Conservation (phyloP, 805 yeast species). For the Limtongia smithiae region DNA sequence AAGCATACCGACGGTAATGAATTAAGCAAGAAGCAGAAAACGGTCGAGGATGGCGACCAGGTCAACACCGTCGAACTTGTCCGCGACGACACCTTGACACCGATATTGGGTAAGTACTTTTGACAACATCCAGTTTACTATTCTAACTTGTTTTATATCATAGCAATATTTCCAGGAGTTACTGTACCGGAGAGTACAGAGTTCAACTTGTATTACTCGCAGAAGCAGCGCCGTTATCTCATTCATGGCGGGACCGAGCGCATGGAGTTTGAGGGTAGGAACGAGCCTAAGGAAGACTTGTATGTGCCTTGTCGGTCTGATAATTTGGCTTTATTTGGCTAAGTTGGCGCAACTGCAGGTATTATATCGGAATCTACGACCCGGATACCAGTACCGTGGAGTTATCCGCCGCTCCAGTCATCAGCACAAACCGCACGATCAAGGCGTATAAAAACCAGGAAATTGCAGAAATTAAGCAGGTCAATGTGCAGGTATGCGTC, state of each 20-base stretch:
- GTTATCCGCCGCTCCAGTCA: constrained; percentile 59
- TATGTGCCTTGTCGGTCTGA: constrained; percentile 3
- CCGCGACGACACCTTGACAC: constrained; percentile 11
- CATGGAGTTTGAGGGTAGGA: constrained; percentile 66
- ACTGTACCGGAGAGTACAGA: constrained; percentile 54
- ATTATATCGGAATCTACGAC: constrained; percentile 72
- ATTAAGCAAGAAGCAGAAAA: too few species aligned
- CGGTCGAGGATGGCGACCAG: constrained; percentile 1
- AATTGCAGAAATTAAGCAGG: constrained; percentile 64
- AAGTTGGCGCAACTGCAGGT: too few species aligned
- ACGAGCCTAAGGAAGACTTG: constrained; percentile 39
- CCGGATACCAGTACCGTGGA: constrained; percentile 61
- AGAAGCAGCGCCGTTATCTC: constrained; percentile 42
- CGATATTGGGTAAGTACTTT: constrained; percentile 19
- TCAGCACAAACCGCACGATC: constrained; percentile 61
- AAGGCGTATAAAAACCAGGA: constrained; percentile 52
- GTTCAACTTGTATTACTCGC: constrained; percentile 60
- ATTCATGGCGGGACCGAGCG: constrained; percentile 76
- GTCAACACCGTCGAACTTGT: constrained; percentile 2
- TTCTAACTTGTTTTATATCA: not conserved
- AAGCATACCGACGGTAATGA: too few species aligned
- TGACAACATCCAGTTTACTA: not conserved
- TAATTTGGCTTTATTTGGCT: not conserved
- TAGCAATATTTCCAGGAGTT: constrained; percentile 64
- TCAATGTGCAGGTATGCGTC: constrained; percentile 39